Base-by-base conservation (phyloP, 2,329 filamentous ascomycete species). In the Neophaeococcomyces mojaviensis region DNA sequence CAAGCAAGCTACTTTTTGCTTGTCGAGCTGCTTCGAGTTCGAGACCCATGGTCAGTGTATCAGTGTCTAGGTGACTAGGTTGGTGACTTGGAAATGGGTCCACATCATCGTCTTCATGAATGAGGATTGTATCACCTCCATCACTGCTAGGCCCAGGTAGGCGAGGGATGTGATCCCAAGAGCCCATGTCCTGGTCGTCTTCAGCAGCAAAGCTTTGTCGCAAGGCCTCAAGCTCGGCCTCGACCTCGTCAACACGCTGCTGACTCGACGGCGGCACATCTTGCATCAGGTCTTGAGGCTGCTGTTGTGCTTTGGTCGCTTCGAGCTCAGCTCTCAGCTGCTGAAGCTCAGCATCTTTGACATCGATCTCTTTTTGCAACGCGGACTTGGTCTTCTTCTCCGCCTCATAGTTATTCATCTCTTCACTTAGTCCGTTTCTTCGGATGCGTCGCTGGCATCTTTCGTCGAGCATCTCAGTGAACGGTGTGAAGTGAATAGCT, bases 391-490 rank as follows among this genome's bases (percentile, higher is more conserved):
- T 54, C 18, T 62, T 62, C 48, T 64, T 67, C 45, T 68, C 68
- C 4, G 63, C 62, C 32, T 70, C 61, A 31, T 68, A 62, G 19
- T 61, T 56, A 50, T 71, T 70, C 47, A 70, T 65, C 48, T 72
- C 69, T 49, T 71, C 64, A 46, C 69, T 72, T 38, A 73, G 53
- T 3, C 70, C 66, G 42, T 66, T 61, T 10, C 71, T 64, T 26
- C 62, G 57, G 36, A 73, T 66, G 28, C 68, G 64, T 31, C 71
- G 61, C 49, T 66, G 64, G 2, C 64, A 64, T 16, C 71, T 60
- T 4, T 58, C 54, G 41, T 71, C 67, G 18, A 73, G 53, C 2
- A 66, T 62, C 46, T 72, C 65, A 10, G 64, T 62, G 32, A 71
- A 55, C 12, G 70, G 68, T 7, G 66, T 65, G 45, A 71, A 73